These are phyloP conservation scores for Nepenthes alata DNA, from an alignment of 179 eudicot species.

Conservation along the genomic window DNA sequence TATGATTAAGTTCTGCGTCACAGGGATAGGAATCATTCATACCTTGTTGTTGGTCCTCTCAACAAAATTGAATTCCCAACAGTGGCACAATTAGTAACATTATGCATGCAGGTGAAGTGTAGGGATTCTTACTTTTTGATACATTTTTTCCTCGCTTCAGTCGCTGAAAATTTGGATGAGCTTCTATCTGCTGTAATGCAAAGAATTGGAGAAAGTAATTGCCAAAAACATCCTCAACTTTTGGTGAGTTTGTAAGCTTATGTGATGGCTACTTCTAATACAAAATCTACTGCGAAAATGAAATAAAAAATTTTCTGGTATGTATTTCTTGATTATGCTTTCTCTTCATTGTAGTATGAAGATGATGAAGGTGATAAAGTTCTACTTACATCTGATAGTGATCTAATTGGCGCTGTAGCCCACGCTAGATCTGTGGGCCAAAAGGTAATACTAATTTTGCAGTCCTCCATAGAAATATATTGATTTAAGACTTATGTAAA, in stretches of 20 bases:
- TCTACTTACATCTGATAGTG: constrained; percentile 72
- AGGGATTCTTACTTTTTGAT: background rate
- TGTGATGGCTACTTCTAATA: background rate
- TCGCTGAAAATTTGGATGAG: constrained; percentile 65
- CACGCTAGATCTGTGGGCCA: constrained; percentile 71
- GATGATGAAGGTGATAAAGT: constrained; percentile 94
- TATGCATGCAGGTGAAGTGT: too few relatives aligned
- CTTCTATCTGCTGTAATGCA: constrained; percentile 62
- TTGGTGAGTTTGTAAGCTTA: constrained; percentile 37
- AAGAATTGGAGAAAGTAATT: constrained; percentile 45
- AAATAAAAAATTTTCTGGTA: background rate
- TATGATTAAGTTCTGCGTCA: too few relatives aligned
- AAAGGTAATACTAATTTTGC: constrained; percentile 38
- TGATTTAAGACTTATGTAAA: too few relatives aligned
- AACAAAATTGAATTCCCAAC: too few relatives aligned
- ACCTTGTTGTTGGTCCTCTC: too few relatives aligned
- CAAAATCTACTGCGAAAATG: too few relatives aligned
- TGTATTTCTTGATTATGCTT: background rate
- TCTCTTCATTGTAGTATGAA: constrained; percentile 47
- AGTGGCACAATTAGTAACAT: too few relatives aligned
- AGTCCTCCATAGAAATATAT: background rate
- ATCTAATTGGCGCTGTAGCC: constrained; percentile 67
- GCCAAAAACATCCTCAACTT: constrained; percentile 49
- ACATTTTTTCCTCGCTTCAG: constrained; percentile 17
- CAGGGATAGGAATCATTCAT: too few relatives aligned